These are phyloP conservation scores for Diutina mesorugosa DNA, from an alignment of 1,139 yeast species.

Conservation along the genomic window DNA sequence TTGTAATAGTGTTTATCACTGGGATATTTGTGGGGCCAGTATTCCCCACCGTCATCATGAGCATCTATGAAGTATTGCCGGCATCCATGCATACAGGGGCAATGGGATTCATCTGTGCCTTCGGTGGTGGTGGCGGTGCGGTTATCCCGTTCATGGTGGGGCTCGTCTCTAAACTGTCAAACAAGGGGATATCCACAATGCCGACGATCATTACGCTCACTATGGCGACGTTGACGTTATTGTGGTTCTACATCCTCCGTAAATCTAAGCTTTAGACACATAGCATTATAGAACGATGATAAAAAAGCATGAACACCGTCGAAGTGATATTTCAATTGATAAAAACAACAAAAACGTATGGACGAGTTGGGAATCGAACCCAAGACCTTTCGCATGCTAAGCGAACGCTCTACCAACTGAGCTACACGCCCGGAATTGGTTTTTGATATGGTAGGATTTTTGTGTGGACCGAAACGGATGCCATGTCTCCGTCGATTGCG, in stretches of 20 bases:
- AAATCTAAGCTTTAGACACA: neutral
- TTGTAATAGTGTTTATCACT: constrained; percentile 32
- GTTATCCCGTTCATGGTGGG: constrained; percentile 56
- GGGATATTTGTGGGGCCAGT: constrained; percentile 73
- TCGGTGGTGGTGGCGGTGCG: constrained; percentile 74
- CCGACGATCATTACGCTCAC: neutral
- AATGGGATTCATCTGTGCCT: constrained; percentile 63
- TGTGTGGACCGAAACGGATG: no score
- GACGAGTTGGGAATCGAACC: neutral
- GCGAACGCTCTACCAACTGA: neutral
- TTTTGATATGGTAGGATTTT: no score
- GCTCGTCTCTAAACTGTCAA: constrained; percentile 9
- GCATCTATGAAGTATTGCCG: constrained; percentile 54
- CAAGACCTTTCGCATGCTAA: neutral
- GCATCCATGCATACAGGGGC: constrained; percentile 50
- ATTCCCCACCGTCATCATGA: constrained; percentile 63
- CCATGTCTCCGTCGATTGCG: no score
- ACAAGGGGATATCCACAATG: neutral
- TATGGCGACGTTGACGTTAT: neutral
- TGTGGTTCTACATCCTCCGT: neutral
- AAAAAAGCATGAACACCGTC: neutral
- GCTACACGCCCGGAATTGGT: neutral
- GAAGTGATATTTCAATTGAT: no score
- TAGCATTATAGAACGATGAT: neutral
- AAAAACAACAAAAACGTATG: neutral